Evolutionary conservation across 1,284 basidiomycete species (phyloP).

Genomic region (Trametes sp.): DNA sequence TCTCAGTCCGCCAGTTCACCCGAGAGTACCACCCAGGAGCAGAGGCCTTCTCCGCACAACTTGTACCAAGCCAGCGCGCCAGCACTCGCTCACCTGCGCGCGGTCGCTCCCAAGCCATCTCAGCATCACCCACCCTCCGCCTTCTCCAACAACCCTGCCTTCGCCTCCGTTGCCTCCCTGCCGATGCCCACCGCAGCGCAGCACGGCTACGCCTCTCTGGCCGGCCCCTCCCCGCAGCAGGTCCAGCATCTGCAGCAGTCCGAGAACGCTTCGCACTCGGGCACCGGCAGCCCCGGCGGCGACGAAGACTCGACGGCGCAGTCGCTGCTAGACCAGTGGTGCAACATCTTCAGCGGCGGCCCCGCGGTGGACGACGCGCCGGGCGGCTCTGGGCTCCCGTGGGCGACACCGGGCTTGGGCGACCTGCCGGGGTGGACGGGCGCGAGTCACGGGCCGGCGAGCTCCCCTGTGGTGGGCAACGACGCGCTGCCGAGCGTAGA

Average conservation of each 20-base stretch:
- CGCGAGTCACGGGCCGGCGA: slow-evolving; percentile 31
- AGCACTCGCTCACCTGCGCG: slow-evolving; percentile 48
- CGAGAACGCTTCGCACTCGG: slow-evolving; percentile 37
- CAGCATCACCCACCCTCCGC: slow-evolving; percentile 12
- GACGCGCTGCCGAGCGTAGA: slow-evolving; percentile 55
- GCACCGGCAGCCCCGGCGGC: slow-evolving; percentile 63
- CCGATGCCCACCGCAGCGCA: slow-evolving; percentile 15
- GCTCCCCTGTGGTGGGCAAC: slow-evolving; percentile 30
- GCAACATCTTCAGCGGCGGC: slow-evolving; percentile 73
- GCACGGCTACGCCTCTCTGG: slow-evolving; percentile 20
- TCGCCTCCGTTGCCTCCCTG: slow-evolving; percentile 28
- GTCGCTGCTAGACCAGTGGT: slow-evolving; percentile 81
- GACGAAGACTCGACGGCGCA: slow-evolving; percentile 82
- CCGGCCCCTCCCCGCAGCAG: slow-evolving; percentile 42
- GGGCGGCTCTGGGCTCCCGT: slow-evolving; percentile 58
- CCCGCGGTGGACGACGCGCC: slow-evolving; percentile 61
- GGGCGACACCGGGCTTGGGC: slow-evolving; percentile 65
- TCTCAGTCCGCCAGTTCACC: slow-evolving; percentile 56
- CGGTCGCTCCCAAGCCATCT: slow-evolving; percentile 19
- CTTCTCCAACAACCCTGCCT: slow-evolving; percentile 30
- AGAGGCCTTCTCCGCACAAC: slow-evolving; percentile 18
- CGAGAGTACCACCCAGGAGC: slow-evolving; percentile 32
- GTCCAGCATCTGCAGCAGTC: slow-evolving; percentile 59
- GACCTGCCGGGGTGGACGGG: slow-evolving; percentile 70
- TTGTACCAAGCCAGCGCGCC: neutral